Base-by-base conservation (phyloP, 441 rosid genomes). In the Sinapis alba region DNA sequence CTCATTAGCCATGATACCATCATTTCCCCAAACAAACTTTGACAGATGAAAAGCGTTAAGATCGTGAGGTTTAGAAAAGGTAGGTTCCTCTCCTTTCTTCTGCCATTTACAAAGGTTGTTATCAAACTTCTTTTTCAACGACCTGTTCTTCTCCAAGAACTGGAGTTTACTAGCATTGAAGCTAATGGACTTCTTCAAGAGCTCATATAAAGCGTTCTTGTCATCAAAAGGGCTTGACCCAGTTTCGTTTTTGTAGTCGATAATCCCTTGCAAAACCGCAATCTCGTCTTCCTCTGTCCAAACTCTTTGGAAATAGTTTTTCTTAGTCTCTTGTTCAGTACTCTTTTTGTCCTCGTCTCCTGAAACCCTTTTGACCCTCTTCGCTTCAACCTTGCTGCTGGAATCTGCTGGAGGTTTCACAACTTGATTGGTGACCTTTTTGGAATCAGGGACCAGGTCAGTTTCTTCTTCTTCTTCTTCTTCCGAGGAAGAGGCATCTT, bases 231-330 rank as follows among this genome's bases (percentile, higher is more conserved):
- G 85, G 41, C 71, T 79, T 3, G 41, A 3, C 6, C 84, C 83
- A 12, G 71, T 79, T 27, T 81, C 76, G 1, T 19, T 3, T 12
- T 24, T 72, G 78, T 43, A 85, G 41, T 82, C 82, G 13, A 76
- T 28, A 26, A 85, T 7, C 4, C 87, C 90, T 59, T 82, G 66
- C 16, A 86, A 68, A 13, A 85, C 27, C 0, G 30, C 78, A 28
- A 85, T 57, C 69, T 86, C 90, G 8, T 89, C 89, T 3, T 78
- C 88, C 24, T 82, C 87, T 8, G 74, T 83, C 89, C 87, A 86
- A 3, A 84, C 18, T 18, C 87, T 50, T 24, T 79, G 86, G 13
- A 83, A 86, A 26, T 61, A 59, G 9, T 26, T 72, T 56, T 84
- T 86, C 78, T 72, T 84, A 0, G n/a, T 12, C 12, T 10, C 43